Base-by-base conservation (phyloP, 2,329 filamentous ascomycete genomes). In the Exophiala xenobiotica region DNA sequence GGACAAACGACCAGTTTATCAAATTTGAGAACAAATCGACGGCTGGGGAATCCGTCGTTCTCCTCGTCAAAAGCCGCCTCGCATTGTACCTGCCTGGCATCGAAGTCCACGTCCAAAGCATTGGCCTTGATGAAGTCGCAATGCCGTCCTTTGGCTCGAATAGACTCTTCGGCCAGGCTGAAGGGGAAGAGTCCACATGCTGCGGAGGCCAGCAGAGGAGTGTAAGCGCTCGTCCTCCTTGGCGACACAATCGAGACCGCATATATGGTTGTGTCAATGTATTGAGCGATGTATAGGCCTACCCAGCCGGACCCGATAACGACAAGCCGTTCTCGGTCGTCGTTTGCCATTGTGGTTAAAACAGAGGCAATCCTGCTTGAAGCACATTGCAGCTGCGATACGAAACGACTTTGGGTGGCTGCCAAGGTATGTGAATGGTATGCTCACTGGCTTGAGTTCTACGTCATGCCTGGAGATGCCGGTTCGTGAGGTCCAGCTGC, bases 161-260 rank as follows among this genome's bases (percentile, higher is more conserved):
- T 57, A 0, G 72, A 71, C 57, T 74, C 72, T 56, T 74, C 72
- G 19, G 72, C 71, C 1, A 74, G 65, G 12, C 68, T 64, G 50
- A 73, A 72, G 43, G 73, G 65, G 64, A 74, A 74, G 26, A 73
- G 65, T 1, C 69, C 70, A 41, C 69, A 71, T 12, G 73, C 72
- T 16, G 71, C 73, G 40, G 67, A 70, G n/a, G 72, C 71, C 6
- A 75, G 66, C 1, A 75, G 62, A 11, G 73, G 72, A 0, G 73
- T 75, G 49, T 74, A 70, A 37, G 70, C 69, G 23, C 70, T 66
- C 1, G 71, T 75, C 6, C 69, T 63, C 3, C 66, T 49, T 1
- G 72, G 72, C 0, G 72, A 73, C 12, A 75, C 68, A 35, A 74
- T 63, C 2, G 65, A 67, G 24, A 74, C 60, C 27, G 68, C 62